Base-by-base conservation (phyloP, 305 asterid genomes). In the Solanum aculeatissimum region DNA sequence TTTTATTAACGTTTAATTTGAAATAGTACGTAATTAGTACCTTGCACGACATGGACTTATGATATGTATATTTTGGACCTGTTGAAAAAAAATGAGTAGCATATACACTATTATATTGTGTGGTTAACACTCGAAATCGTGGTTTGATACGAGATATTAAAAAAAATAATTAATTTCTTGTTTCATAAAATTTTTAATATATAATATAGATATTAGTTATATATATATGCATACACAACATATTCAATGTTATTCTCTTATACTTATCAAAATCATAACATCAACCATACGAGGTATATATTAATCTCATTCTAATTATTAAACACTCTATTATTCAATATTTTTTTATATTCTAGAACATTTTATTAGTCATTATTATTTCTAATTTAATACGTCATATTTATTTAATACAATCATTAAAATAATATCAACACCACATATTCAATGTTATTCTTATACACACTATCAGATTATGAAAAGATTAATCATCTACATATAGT, bases 261-360 rank as follows among this genome's bases (percentile, higher is more conserved):
- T 9, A 45, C 51, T 0, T 45, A 11, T 1, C 3, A 0, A 0
- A 45, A 11, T 12, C 4, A 0, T 12, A 4, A 47, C 6, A 47
- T 12, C 13, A 12, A 12, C 5, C 13, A 47, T 11, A 12, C 53
- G 15, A 9, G 11, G 16, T 47, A 47, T 3, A 35, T 47, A 47
- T 47, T 47, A 7, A 35, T 35, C 40, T 9, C 3, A 42, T 42
- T 8, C 10, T 42, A 42, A 42, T 42, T 42, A 42, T 42, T n/a
- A n/a, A n/a, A 42, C 9, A 42, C 45, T 42, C 45, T 42, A 42
- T 42, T 7, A 42, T 42, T 42, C 45, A 42, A 42, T 42, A 42
- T 9, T 9, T 7, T 7, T 40, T 42, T 9, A 7, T 42, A 42
- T 42, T 42, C 10, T 42, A 1, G 8, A 7, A 42, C 11, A 42